Conservation (phyloP, 176 grass and related monocot species). For the Eragrostis nindensis region DNA sequence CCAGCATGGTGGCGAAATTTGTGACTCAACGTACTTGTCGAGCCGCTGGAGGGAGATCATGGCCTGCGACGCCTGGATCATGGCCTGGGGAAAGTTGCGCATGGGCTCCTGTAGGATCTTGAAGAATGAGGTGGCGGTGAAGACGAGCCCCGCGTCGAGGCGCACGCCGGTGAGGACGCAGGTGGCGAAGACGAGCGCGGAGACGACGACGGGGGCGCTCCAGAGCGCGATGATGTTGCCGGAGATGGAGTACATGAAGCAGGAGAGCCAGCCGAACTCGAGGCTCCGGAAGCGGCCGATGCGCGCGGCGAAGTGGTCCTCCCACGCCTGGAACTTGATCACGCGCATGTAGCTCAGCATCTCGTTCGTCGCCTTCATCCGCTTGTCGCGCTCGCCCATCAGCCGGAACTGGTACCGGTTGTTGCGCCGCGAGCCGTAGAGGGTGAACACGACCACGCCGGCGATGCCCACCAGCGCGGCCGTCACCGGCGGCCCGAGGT, state of each 20-base stretch:
- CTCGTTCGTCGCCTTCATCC: constrained; percentile 99
- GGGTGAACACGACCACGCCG: constrained; percentile 65
- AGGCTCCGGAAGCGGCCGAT: constrained; percentile 61
- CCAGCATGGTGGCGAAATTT: too few species aligned
- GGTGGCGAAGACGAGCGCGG: constrained; percentile 75
- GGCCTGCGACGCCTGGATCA: constrained; percentile 93
- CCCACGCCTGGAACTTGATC: constrained; percentile 99
- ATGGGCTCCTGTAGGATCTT: constrained; percentile 96
- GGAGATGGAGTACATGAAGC: constrained; percentile 93
- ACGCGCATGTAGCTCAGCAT: constrained; percentile 97
- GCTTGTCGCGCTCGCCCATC: constrained; percentile 75
- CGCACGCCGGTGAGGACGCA: constrained; percentile 48
- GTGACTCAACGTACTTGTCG: constrained; percentile 58
- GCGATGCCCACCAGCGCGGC: constrained; percentile 66
- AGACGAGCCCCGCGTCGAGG: constrained; percentile 88
- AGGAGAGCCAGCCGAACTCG: constrained; percentile 85
- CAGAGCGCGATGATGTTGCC: constrained; percentile 84
- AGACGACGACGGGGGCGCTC: constrained; percentile 74
- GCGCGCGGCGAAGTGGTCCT: constrained; percentile 72
- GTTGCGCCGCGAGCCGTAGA: constrained; percentile 76
- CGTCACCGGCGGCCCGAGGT: constrained; percentile 78
- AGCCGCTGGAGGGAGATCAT: constrained; percentile 74
- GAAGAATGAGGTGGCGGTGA: constrained; percentile 88
- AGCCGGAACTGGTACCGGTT: constrained; percentile 89
- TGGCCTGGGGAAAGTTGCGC: constrained; percentile 88